Evolutionary conservation across 306 rosid species (phyloP), one percentile per base, ranked within the genome.

Genomic region (Vigna angularis): DNA sequence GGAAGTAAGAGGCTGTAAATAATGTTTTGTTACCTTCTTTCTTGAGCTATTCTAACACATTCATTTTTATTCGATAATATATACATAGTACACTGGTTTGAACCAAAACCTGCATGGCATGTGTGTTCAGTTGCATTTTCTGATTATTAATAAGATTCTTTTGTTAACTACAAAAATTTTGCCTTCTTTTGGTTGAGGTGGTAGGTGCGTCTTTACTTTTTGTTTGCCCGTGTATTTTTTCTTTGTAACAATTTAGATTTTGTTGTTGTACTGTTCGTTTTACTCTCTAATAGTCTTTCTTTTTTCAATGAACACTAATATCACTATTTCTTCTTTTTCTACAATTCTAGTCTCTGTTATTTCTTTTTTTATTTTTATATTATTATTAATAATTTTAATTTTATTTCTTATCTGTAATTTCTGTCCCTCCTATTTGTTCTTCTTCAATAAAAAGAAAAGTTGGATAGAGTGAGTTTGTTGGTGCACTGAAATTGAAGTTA

Each of bases 181-280:
- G 24, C n/a, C 15, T 22, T 20, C 28, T 57, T 48, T 13, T 22
- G 53, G 56, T 74, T 20, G 20, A 47, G 80, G 51, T 48, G 47
- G 64, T 58, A 49, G 52, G 52, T 65, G 45, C 18, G 18, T 49
- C 51, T 4, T 38, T 81, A 16, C 63, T 47, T 55, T 63, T 45
- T 47, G 5, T 75, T 57, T 74, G 70, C 61, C 67, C 63, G 12
- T 73, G 67, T 55, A 34, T 30, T 10, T 51, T 50, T 66, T 24
- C 69, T 55, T 52, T 15, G n/a, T 15, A 24, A 40, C 38, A 53
- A 38, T 40, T 32, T 30, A 34, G 64, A 49, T 71, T 44, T 28
- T 49, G 50, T 50, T 75, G 77, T 77, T 40, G 59, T 70, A 48
- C 73, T 66, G 53, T 53, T 71, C 53, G 17, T 49, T 67, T 63